Conservation (phyloP, 73 alveolate species). For the Paraurostyla sp. region DNA sequence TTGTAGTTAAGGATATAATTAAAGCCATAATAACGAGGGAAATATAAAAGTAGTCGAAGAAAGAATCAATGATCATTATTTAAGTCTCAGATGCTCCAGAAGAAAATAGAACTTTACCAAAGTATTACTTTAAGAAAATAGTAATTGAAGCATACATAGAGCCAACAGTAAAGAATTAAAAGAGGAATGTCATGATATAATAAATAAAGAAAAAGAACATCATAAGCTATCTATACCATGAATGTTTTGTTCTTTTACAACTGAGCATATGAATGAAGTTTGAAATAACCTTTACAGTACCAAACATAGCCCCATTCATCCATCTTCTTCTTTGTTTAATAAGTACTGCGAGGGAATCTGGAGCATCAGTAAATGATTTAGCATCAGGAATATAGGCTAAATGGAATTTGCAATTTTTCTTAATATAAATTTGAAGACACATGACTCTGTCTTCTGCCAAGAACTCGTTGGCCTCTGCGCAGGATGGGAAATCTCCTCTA, state of each 20-base stretch:
- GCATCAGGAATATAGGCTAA: conserved; percentile 71
- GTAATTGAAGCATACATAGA: conserved; percentile 51
- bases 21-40: conserved; percentile 38
- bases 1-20: not conserved
- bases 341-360: conserved; percentile 61
- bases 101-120: not conserved
- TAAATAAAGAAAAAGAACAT: conserved; percentile 53
- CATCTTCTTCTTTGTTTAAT: conserved; percentile 80
- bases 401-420: conserved; percentile 1
- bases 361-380: conserved; percentile 75
- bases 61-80: not conserved
- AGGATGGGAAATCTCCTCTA: conserved; percentile 45
- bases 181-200: conserved; percentile 26
- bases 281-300: conserved; percentile 56
- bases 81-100: not conserved
- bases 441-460: conserved; percentile 82
- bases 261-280: conserved; percentile 46
- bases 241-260: conserved; percentile 57
- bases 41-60: conserved; percentile 51
- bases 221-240: conserved; percentile 33
- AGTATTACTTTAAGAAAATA: conserved; percentile 30
- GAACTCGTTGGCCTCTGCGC: conserved; percentile 74
- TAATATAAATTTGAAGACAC: conserved; percentile 67
- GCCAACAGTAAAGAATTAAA: conserved; percentile 59
- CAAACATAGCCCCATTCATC: conserved; percentile 82